phyloP scores from a whole-genome alignment of 495 filamentous ascomycete genomes.

The Aspergillus haitiensis region DNA sequence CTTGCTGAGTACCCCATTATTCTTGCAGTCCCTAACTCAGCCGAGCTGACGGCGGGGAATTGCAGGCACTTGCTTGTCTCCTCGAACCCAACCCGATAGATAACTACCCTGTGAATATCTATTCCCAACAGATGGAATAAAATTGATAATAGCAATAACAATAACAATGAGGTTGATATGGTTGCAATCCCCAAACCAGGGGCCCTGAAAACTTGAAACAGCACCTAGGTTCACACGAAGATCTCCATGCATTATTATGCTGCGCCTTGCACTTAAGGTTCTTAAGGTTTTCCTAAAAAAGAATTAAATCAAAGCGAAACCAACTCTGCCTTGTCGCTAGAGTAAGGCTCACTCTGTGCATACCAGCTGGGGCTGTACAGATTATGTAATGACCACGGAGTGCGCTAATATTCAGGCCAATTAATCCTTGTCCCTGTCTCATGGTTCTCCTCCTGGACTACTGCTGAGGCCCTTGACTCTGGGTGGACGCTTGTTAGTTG shows the following conservation, averaged over 20 bases:
- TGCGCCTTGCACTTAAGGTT: constrained; percentile 24
- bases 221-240: constrained; percentile 2
- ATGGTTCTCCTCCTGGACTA: background rate
- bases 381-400: constrained; percentile 7
- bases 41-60: no score
- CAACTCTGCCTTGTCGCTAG: constrained; percentile 23
- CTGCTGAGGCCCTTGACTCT: background rate
- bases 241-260: constrained; percentile 8
- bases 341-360: background rate
- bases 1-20: no score
- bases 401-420: background rate
- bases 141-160: background rate
- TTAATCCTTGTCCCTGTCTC: background rate
- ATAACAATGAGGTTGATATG: background rate
- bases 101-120: background rate
- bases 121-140: background rate
- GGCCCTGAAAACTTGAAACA: constrained; percentile 15
- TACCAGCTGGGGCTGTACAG: constrained; percentile 4
- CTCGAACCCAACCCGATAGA: background rate
- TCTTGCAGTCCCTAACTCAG: no score
- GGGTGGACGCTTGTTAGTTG: background rate
- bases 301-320: constrained; percentile 12
- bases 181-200: background rate
- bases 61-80: background rate
- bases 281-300: constrained; percentile 8